A percentile compares a stretch with the other conserved stretches of the same genome.
Conservation (phyloP, 495 filamentous ascomycete species). For the Talaromyces ruber region DNA sequence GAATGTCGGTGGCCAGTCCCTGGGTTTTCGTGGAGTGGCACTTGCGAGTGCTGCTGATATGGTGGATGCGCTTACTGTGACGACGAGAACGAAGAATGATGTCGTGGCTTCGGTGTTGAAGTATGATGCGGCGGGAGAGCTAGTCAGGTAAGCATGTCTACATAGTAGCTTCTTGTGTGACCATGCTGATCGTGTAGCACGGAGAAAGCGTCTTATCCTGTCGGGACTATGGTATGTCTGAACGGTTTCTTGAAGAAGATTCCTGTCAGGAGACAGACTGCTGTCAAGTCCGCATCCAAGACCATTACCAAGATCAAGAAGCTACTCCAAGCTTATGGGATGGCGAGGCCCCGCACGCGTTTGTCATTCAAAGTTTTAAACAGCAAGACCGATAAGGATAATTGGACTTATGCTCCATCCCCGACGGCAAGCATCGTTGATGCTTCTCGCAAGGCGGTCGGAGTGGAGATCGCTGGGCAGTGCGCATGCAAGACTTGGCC, state of each 20-base stretch:
- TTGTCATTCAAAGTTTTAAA: slow-evolving; percentile 62
- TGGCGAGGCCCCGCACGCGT: slow-evolving; percentile 56
- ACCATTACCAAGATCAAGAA: slow-evolving; percentile 55
- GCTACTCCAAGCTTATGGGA: slow-evolving; percentile 64
- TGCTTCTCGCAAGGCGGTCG: slow-evolving; percentile 62
- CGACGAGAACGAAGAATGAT: slow-evolving; percentile 64
- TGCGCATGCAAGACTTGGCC: slow-evolving; percentile 35
- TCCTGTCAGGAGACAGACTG: slow-evolving; percentile 66
- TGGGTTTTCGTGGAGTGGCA: slow-evolving; percentile 87
- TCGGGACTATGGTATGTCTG: slow-evolving; percentile 72
- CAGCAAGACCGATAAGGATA: slow-evolving; percentile 50
- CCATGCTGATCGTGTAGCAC: slow-evolving; percentile 19
- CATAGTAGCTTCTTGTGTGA: background rate
- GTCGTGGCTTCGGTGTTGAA: slow-evolving; percentile 48
- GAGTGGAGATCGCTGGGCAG: slow-evolving; percentile 50
- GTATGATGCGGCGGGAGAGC: slow-evolving; percentile 42
- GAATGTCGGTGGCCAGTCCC: slow-evolving; percentile 50
- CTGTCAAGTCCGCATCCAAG: slow-evolving; percentile 53
- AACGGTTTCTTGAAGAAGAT: slow-evolving; percentile 57
- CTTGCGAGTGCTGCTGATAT: slow-evolving; percentile 70
- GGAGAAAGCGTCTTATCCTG: slow-evolving; percentile 50
- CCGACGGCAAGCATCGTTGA: slow-evolving; percentile 46
- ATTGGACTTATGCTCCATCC: slow-evolving; percentile 66
- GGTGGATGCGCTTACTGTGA: slow-evolving; percentile 53
- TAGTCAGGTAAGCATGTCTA: slow-evolving; percentile 27